Base-by-base conservation (phyloP, 148 eudicot species). In the Chenopodium album region DNA sequence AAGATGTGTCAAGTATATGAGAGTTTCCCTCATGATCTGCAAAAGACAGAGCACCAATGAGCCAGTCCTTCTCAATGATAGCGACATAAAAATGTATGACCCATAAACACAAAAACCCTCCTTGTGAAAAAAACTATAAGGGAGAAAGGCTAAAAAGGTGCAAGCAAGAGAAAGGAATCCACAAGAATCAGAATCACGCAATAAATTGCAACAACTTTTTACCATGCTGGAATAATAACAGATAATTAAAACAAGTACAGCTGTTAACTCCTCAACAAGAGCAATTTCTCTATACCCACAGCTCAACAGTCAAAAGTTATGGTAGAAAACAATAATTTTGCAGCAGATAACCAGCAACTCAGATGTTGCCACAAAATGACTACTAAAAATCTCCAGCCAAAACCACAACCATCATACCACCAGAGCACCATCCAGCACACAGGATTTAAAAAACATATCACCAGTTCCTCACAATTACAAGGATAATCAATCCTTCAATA, bases 11-110 rank as follows among this genome's bases (percentile, higher is more conserved):
- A 97, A 86, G 83, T 97, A 97, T 75, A 97, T 92, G 59, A 97
- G 90, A 22, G 98, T 94, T 86, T 97, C 99, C 87, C 98, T 87
- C 99, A 97, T 97, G 65, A 93, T 94, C 99, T 97, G 94, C 87
- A 88, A 62, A 41, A 62, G 20, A 78, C 28, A 9, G 9, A 44
- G 70, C 20, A 65, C 72, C 76, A 76, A 86, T 79, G 47, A 81
- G 70, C 72, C 67, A 64, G 72, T 11, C n/a, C 41, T 2, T 66
- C n/a, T 68, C 50, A 48, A 48, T 48, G 52, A 48, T 48, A 54
- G 1, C 20, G 9, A 62, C 2, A 20, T 2, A 19, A 62, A 62
- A 20, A 6, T 62, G 9, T 62, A 62, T 19, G 12, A 62, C 9
- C 65, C 23, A 62, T 6, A 62, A 20, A 62, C 66, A 22, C 63